Evolutionary conservation across 2,329 filamentous ascomycete species (phyloP).

Genomic region (Parastagonospora nodorum): DNA sequence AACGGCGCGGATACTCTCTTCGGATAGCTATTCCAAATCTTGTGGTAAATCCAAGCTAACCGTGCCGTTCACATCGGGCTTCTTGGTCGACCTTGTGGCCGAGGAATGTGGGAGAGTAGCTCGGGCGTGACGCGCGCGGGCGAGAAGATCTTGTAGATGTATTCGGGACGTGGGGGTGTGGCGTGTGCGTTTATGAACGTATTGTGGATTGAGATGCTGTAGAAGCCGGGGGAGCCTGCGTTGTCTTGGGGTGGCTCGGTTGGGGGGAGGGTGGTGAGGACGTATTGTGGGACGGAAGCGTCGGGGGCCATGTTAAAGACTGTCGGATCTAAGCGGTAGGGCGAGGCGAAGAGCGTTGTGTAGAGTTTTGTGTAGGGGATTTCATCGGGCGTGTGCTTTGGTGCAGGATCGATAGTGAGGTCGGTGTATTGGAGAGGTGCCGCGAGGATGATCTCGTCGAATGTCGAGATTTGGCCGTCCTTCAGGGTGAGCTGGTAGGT

Average conservation of each 20-base stretch:
- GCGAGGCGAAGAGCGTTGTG: conserved; percentile 86
- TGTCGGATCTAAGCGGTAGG: conserved; percentile 69
- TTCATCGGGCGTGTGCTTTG: conserved; percentile 65
- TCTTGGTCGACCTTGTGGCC: conserved; percentile 33
- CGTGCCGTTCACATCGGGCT: conserved; percentile 32
- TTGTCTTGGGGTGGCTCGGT: conserved; percentile 57
- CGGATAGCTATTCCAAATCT: conserved; percentile 84
- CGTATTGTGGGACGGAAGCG: conserved; percentile 68
- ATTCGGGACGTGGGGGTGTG: conserved; percentile 49
- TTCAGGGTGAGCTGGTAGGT: conserved; percentile 52
- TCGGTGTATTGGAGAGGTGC: conserved; percentile 80
- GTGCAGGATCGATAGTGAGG: conserved; percentile 59
- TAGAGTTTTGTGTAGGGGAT: conserved; percentile 88
- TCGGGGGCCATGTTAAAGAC: conserved; percentile 72
- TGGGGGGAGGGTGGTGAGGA: conserved; percentile 80
- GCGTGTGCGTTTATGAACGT: conserved; percentile 63
- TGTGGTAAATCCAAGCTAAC: conserved; percentile 44
- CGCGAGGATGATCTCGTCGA: conserved; percentile 83
- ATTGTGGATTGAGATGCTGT: conserved; percentile 78
- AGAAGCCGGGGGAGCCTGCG: conserved; percentile 76
- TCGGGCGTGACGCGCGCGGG: conserved; percentile 53
- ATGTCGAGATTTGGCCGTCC: conserved; percentile 46
- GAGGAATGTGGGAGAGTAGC: conserved; percentile 53
- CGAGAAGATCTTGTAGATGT: conserved; percentile 72
- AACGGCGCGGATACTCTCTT: conserved; percentile 77